Evolutionary conservation across 805 yeast species (phyloP), one percentile per base, ranked within the genome.

Genomic region (Helenozyma rhizophorensis): DNA sequence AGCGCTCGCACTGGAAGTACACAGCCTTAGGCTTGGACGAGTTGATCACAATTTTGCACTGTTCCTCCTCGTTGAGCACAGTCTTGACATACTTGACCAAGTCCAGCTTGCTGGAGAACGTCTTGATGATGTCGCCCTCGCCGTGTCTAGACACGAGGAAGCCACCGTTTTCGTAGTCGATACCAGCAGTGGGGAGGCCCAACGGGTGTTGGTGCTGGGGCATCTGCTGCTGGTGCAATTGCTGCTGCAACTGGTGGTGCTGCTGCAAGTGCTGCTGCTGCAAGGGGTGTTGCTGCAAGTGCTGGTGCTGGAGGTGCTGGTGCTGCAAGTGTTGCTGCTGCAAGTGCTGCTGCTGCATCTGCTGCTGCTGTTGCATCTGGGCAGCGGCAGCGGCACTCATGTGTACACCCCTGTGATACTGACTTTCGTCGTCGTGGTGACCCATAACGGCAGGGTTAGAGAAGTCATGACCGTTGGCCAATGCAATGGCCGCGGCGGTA

Each of bases 11-110:
- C 49, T 65, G 70, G 51, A 66, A 67, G 50, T 67, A 67, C 14
- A 67, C 68, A 5, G 73, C 73, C 49, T 67, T 65, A 14, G 71
- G 71, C 50, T 67, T 67, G 17, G 70, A 64, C 18, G 70, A 62
- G 48, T 64, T 65, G 49, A 67, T 66, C 26, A 67, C 73, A 48
- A 67, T 65, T 46, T 65, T 60, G 47, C 72, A 66, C 38, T 48
- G 49, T 44, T 54, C 59, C 45, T 53, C 56, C 32, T 45, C 49
- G 41, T 64, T 61, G 34, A 67, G 62, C 23, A 52, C 57, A 21
- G 54, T 55, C 47, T 65, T 66, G 26, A 67, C 70, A 41, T 48
- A 53, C 42, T 53, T 51, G 35, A 53, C 57, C 36, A 46, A 34
- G 22, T 47, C 51, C 40, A 27, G 50, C 42, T 47, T 47, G 27